phyloP scores from a whole-genome alignment of 331 rosid genomes.

The Arachis monticola region DNA sequence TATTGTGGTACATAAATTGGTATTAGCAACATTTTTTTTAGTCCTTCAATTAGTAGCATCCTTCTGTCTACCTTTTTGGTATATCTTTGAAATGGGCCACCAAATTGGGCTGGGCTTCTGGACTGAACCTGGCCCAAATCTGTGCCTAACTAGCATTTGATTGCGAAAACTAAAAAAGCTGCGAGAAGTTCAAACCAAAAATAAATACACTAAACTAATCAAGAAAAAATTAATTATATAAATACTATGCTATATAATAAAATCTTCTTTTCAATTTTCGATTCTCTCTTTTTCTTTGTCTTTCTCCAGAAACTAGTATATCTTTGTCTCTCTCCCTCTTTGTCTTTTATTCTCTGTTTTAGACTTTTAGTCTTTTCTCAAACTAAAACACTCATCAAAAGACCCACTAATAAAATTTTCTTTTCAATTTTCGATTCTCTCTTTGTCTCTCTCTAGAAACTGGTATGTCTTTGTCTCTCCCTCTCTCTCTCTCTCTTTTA shows the following conservation, averaged over 20 bases:
- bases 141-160: too few species aligned
- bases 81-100: not conserved
- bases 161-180: too few species aligned
- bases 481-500: not conserved
- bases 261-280: too few species aligned
- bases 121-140: not conserved
- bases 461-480: not conserved
- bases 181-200: not conserved
- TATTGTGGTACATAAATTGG: too few species aligned
- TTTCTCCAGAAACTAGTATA: slow-evolving; percentile 45
- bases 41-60: too few species aligned
- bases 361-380: too few species aligned
- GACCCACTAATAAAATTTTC: too few species aligned
- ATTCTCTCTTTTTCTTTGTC: not conserved
- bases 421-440: too few species aligned
- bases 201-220: not conserved
- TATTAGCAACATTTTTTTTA: too few species aligned
- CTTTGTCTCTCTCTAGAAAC: too few species aligned
- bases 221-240: not conserved
- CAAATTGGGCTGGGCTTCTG: not conserved
- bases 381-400: too few species aligned
- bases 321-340: slow-evolving; percentile 21
- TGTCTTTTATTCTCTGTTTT: not conserved
- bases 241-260: not conserved
- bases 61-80: too few species aligned